phyloP scores from a whole-genome alignment of 345 rosid species.

The rapeseed (Brassica napus) region Da-Ae NC_063451.1:40812501-40813000 shows the following conservation, averaged over 20 bases:
- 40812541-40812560: conserved; percentile 85
- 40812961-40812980: conserved; percentile 25
- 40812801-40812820: conserved; percentile 53
- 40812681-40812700: conserved; percentile 75
- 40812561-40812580: conserved; percentile 90
- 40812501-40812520: conserved; percentile 59
- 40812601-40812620: conserved; percentile 93
- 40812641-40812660: conserved; percentile 64
- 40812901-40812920: conserved; percentile 23
- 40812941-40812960: conserved; percentile 23
- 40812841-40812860: conserved; percentile 24
- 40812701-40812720: conserved; percentile 56
- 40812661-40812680: conserved; percentile 68
- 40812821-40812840: not conserved
- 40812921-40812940: conserved; percentile 6
- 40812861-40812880: not conserved
- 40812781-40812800: conserved; percentile 84
- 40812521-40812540: conserved; percentile 78
- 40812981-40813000: conserved; percentile 32
- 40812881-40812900: conserved; percentile 18
- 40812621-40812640: conserved; percentile 73
- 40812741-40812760: conserved; percentile 64
- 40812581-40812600: conserved; percentile 83
- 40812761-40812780: conserved; percentile 75
- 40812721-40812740: conserved; percentile 93